These are phyloP conservation scores for Bruguiera hainesii DNA, from an alignment of 441 rosid genomes.

Conservation along the genomic window DNA sequence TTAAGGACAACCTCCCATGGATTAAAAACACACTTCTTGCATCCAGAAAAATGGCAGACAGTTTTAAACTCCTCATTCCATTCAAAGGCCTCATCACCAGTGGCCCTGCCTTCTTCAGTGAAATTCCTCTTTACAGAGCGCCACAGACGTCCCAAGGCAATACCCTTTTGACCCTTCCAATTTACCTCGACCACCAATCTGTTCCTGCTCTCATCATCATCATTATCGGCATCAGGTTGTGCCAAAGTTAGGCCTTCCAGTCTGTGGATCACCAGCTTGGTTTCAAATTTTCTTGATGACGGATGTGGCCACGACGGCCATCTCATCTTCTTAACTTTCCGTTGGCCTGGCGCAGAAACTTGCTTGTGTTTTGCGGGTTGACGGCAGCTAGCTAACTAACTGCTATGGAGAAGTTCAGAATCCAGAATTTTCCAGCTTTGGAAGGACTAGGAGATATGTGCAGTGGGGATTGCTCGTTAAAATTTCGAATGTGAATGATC, in stretches of 20 bases:
- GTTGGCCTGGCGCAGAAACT: background rate
- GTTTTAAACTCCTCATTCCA: conserved; percentile 60
- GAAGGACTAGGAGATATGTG: background rate
- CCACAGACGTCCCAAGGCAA: conserved; percentile 25
- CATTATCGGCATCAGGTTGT: background rate
- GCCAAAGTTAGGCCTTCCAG: conserved; percentile 38
- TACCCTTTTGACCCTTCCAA: conserved; percentile 51
- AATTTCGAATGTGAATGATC: background rate
- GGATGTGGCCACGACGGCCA: conserved; percentile 63
- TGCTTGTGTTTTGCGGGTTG: background rate
- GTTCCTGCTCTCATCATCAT: conserved; percentile 27
- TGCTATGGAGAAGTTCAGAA: background rate
- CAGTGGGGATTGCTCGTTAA: background rate
- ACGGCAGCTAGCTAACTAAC: background rate
- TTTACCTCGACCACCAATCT: conserved; percentile 52
- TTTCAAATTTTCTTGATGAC: conserved; percentile 48
- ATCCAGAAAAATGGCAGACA: conserved; percentile 43
- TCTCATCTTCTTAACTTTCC: conserved; percentile 51
- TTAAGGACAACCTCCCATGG: conserved; percentile 55
- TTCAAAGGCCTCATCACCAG: conserved; percentile 45
- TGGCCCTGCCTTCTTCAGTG: conserved; percentile 45
- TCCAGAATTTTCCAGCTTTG: background rate
- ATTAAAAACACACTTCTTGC: conserved; percentile 36
- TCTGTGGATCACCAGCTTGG: conserved; percentile 29
- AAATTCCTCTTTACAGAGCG: conserved; percentile 34